These are phyloP conservation scores for Debaryomyces prosopidis DNA, from an alignment of 805 yeast species.

Conservation along the genomic window DNA sequence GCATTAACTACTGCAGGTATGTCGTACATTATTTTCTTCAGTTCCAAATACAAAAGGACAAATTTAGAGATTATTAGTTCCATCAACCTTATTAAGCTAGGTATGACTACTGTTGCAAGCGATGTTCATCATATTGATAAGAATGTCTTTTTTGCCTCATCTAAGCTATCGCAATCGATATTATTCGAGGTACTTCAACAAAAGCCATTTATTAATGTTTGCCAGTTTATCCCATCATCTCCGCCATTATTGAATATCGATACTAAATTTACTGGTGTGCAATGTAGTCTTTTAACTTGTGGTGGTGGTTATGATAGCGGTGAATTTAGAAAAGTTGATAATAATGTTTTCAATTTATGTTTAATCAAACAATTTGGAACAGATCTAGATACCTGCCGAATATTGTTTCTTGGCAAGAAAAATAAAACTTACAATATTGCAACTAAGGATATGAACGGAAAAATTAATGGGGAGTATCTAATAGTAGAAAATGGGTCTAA, in stretches of 20 bases:
- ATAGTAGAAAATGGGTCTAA: neutral
- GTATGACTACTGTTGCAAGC: slow-evolving; percentile 30
- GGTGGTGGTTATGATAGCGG: slow-evolving; percentile 40
- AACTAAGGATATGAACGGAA: neutral
- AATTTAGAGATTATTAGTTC: slow-evolving; percentile 7
- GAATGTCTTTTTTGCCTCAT: slow-evolving; percentile 29
- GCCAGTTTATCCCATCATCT: slow-evolving; percentile 19
- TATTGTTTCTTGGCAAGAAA: neutral
- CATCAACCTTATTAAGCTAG: slow-evolving; percentile 24
- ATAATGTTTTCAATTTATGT: neutral
- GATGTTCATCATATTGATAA: slow-evolving; percentile 25
- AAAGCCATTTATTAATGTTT: slow-evolving; percentile 27
- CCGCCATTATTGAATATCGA: slow-evolving; percentile 34
- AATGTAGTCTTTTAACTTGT: slow-evolving; percentile 18
- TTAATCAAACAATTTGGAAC: neutral
- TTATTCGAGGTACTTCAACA: slow-evolving; percentile 24
- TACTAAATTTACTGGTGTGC: slow-evolving; percentile 3
- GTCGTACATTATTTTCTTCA: slow-evolving; percentile 24
- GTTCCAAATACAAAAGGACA: neutral
- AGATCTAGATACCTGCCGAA: neutral
- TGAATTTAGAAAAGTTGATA: slow-evolving; percentile 18
- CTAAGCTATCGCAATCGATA: slow-evolving; percentile 31
- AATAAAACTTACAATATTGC: neutral
- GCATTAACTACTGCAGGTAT: slow-evolving; percentile 30
- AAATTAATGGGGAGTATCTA: neutral